Evolutionary conservation across 306 rosid genomes (phyloP).

Genomic region (Cicer cuneatum): DNA sequence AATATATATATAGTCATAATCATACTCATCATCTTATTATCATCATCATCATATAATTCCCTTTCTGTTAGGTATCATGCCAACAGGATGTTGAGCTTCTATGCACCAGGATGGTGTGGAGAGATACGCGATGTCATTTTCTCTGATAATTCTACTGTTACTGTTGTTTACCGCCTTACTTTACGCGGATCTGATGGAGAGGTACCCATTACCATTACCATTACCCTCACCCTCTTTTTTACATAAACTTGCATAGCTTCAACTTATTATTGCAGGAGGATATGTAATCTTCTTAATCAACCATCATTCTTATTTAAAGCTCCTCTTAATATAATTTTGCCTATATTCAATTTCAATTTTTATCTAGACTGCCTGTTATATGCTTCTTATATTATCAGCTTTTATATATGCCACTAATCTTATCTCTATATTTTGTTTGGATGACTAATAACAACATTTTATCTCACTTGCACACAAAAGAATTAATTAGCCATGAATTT

Average conservation of each 20-base stretch:
- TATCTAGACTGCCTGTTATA: neutral
- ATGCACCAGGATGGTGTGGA: slow-evolving; percentile 99
- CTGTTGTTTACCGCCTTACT: slow-evolving; percentile 93
- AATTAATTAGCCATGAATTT: too few species aligned
- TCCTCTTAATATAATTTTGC: neutral
- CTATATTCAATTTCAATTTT: too few species aligned
- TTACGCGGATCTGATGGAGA: slow-evolving; percentile 98
- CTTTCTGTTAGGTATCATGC: slow-evolving; percentile 81
- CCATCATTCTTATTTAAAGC: neutral
- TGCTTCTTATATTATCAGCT: neutral
- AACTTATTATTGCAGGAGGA: neutral
- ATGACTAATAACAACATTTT: too few species aligned
- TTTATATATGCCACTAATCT: neutral
- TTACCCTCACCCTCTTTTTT: too few species aligned
- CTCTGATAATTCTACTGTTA: slow-evolving; percentile 88
- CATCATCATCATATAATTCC: neutral
- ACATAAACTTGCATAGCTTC: neutral
- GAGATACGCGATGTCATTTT: slow-evolving; percentile 96
- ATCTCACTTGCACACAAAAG: too few species aligned
- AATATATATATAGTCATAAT: too few species aligned
- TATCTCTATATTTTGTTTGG: neutral
- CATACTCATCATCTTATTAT: too few species aligned
- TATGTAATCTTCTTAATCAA: neutral
- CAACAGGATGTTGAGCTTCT: slow-evolving; percentile 95
- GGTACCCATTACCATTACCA: slow-evolving; percentile 44